A percentile compares a stretch with the other conserved stretches of the same genome.
These are phyloP conservation scores for Chloropicon primus DNA, from an alignment of 139 green algal species.

Conservation along the genomic window DNA sequence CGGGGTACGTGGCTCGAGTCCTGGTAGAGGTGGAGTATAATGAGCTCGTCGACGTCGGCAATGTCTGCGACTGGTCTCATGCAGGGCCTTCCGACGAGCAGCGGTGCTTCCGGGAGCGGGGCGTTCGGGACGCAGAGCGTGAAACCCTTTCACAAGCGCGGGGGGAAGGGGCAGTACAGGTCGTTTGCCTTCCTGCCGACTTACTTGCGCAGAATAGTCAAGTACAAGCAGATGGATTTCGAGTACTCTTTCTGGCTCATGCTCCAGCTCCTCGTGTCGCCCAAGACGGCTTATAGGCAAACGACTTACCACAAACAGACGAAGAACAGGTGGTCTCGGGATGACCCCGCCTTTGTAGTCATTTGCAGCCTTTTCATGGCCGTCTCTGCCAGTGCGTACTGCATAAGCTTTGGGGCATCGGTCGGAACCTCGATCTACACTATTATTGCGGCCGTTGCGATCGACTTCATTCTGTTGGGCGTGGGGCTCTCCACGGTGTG, in stretches of 20 bases:
- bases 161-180: not conserved
- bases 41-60: not conserved
- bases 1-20: not conserved
- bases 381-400: conserved; percentile 57
- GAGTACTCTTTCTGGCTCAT: conserved; percentile 95
- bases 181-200: conserved; percentile 15
- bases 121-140: too few relatives aligned
- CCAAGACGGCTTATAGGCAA: conserved; percentile 88
- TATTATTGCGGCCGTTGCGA: conserved; percentile 17
- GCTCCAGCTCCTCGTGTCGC: conserved; percentile 76
- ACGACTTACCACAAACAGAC: conserved; percentile 95
- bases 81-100: not conserved
- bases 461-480: conserved; percentile 81
- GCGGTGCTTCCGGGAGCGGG: too few relatives aligned
- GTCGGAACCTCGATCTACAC: conserved; percentile 2
- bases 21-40: not conserved
- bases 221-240: conserved; percentile 60
- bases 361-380: conserved; percentile 58
- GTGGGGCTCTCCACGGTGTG: conserved; percentile 54
- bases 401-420: conserved; percentile 39
- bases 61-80: not conserved
- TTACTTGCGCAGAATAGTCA: conserved; percentile 59
- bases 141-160: not conserved
- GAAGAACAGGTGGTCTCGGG: conserved; percentile 91
- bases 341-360: conserved; percentile 91